Conservation (phyloP, 1,284 basidiomycete species). For the Schizophyllum amplum region DNA sequence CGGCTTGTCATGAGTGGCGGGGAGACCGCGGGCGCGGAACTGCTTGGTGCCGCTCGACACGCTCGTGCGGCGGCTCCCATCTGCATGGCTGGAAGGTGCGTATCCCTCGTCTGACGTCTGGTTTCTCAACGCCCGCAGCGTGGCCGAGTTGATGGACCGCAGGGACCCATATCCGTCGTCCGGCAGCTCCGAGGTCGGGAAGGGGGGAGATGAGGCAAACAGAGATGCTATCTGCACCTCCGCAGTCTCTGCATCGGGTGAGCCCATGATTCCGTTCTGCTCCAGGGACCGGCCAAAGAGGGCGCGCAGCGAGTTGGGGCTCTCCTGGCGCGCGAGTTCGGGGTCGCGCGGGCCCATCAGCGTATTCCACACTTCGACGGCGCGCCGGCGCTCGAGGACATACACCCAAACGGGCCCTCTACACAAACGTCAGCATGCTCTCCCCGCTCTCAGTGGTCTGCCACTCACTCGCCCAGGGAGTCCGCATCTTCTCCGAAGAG, state of each 20-base stretch:
- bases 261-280: constrained; percentile 66
- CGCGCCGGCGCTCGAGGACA: constrained; percentile 69
- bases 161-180: constrained; percentile 34
- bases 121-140: constrained; percentile 36
- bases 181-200: constrained; percentile 59
- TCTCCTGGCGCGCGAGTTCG: constrained; percentile 39
- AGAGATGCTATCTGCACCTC: constrained; percentile 69
- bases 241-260: constrained; percentile 51
- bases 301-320: constrained; percentile 60
- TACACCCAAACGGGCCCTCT: constrained; percentile 83
- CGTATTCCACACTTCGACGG: constrained; percentile 67
- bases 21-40: constrained; percentile 70
- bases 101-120: constrained; percentile 31
- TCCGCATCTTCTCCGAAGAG: constrained; percentile 69
- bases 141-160: constrained; percentile 37
- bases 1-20: constrained; percentile 49
- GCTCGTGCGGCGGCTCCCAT: constrained; percentile 29
- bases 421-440: constrained; percentile 5
- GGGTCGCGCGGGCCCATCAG: constrained; percentile 65
- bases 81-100: constrained; percentile 34
- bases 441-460: background rate
- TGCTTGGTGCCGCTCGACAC: constrained; percentile 20
- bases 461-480: constrained; percentile 63
- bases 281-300: constrained; percentile 45
- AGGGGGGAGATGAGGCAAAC: constrained; percentile 72